phyloP scores from a whole-genome alignment of 2,329 filamentous ascomycete species.

The Ceratocystis diversiconidia region DNA sequence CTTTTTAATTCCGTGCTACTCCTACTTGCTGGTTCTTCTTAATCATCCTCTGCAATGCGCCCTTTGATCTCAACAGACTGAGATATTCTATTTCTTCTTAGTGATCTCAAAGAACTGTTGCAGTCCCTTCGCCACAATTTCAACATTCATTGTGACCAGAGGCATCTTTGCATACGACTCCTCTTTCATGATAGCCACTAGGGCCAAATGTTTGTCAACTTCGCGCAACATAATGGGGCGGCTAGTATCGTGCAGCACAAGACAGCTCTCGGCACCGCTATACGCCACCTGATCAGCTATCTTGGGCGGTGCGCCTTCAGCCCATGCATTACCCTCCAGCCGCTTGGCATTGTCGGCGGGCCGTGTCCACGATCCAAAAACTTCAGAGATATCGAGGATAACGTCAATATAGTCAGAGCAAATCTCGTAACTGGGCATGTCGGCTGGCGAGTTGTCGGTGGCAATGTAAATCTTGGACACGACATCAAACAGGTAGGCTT shows the following conservation, averaged over 20 bases:
- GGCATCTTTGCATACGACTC: slow-evolving; percentile 73
- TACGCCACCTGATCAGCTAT: slow-evolving; percentile 53
- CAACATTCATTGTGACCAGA: slow-evolving; percentile 75
- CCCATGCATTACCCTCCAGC: slow-evolving; percentile 47
- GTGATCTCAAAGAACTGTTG: slow-evolving; percentile 66
- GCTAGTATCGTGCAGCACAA: slow-evolving; percentile 50
- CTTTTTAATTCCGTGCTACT: neutral
- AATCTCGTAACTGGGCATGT: slow-evolving; percentile 94
- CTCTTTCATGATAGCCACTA: slow-evolving; percentile 78
- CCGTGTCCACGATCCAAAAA: slow-evolving; percentile 67
- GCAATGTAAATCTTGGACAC: slow-evolving; percentile 98
- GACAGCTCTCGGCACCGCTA: slow-evolving; percentile 51
- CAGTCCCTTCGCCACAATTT: slow-evolving; percentile 64
- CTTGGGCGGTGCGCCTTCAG: slow-evolving; percentile 29
- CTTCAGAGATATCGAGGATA: slow-evolving; percentile 89
- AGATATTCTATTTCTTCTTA: slow-evolving; percentile 32
- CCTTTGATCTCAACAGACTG: neutral
- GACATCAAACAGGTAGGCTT: slow-evolving; percentile 95
- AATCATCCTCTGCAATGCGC: neutral
- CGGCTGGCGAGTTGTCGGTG: slow-evolving; percentile 81
- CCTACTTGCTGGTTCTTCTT: no score
- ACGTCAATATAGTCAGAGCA: slow-evolving; percentile 98
- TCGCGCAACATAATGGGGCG: slow-evolving; percentile 54
- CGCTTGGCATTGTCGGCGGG: slow-evolving; percentile 39
- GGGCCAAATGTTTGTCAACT: slow-evolving; percentile 59